phyloP scores from a whole-genome alignment of 2,329 filamentous ascomycete genomes.

The Periconia sp. region DNA sequence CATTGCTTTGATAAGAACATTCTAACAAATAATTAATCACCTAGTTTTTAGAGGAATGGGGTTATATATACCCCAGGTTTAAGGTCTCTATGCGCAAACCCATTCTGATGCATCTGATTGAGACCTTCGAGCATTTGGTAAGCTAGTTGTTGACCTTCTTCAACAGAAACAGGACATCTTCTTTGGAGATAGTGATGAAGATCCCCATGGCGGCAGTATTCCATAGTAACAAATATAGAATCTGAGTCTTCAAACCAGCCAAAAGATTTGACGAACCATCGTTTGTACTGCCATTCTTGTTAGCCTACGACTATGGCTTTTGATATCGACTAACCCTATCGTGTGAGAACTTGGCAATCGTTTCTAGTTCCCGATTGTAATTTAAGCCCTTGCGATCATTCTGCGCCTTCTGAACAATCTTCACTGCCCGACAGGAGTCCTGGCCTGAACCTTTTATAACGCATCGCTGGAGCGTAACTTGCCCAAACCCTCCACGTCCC shows the following conservation, averaged over 20 bases:
- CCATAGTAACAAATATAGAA: conserved; percentile 42
- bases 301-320: no score
- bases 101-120: conserved; percentile 37
- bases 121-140: conserved; percentile 40
- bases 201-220: conserved; percentile 41
- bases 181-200: conserved; percentile 30
- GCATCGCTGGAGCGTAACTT: conserved; percentile 9
- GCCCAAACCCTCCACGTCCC: conserved; percentile 11
- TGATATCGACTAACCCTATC: no score
- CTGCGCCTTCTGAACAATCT: conserved; percentile 9
- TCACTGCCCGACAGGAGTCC: conserved; percentile 15
- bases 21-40: conserved; percentile 16
- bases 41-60: not conserved
- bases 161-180: conserved; percentile 18
- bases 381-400: conserved; percentile 1
- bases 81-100: conserved; percentile 42
- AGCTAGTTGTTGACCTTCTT: conserved; percentile 28
- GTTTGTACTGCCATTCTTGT: no score
- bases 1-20: conserved; percentile 32
- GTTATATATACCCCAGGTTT: conserved; percentile 35
- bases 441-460: conserved; percentile 1
- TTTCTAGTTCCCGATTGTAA: conserved; percentile 20
- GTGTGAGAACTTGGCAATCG: no score
- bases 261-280: conserved; percentile 30
- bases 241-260: conserved; percentile 42